phyloP scores from a whole-genome alignment of 768 basidiomycete species.

The Russula vinacea region DNA sequence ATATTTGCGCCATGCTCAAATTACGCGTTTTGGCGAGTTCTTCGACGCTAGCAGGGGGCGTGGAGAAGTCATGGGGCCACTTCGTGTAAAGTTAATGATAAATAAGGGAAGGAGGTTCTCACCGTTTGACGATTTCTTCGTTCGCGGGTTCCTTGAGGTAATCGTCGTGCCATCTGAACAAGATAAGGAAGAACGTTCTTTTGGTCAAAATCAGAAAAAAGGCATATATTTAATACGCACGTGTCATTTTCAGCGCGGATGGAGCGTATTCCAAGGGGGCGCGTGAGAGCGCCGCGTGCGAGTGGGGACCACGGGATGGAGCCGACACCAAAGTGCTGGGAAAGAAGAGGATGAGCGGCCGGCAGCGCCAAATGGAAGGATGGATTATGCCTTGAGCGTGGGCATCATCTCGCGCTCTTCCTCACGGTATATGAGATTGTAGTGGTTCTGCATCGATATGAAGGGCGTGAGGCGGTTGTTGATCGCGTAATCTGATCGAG shows the following conservation, averaged over 20 bases:
- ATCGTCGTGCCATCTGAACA: slow-evolving; percentile 9
- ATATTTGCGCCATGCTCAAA: slow-evolving; percentile 41
- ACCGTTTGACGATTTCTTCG: slow-evolving; percentile 23
- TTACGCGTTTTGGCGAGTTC: slow-evolving; percentile 39
- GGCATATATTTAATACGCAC: slow-evolving; percentile 29
- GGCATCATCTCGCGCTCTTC: slow-evolving; percentile 43
- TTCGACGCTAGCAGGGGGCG: slow-evolving; percentile 32
- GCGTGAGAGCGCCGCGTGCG: slow-evolving; percentile 33
- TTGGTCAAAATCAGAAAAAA: background rate
- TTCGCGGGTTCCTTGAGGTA: slow-evolving; percentile 23
- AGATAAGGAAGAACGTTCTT: slow-evolving; percentile 7
- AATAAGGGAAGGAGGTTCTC: background rate
- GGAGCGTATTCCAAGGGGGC: slow-evolving; percentile 31
- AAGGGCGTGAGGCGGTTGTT: slow-evolving; percentile 40
- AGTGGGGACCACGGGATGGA: slow-evolving; percentile 44
- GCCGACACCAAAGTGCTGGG: slow-evolving; percentile 38
- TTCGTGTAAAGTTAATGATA: background rate
- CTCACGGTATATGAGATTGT: slow-evolving; percentile 45
- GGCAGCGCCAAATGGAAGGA: background rate
- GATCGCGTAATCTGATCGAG: slow-evolving; percentile 33
- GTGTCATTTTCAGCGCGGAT: slow-evolving; percentile 31
- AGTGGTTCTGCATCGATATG: slow-evolving; percentile 48
- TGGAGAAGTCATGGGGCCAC: background rate
- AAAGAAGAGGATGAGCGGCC: background rate
- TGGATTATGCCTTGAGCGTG: slow-evolving; percentile 31